Base-by-base conservation (phyloP, 768 basidiomycete genomes). In the Sarcodon aspratus region DNA sequence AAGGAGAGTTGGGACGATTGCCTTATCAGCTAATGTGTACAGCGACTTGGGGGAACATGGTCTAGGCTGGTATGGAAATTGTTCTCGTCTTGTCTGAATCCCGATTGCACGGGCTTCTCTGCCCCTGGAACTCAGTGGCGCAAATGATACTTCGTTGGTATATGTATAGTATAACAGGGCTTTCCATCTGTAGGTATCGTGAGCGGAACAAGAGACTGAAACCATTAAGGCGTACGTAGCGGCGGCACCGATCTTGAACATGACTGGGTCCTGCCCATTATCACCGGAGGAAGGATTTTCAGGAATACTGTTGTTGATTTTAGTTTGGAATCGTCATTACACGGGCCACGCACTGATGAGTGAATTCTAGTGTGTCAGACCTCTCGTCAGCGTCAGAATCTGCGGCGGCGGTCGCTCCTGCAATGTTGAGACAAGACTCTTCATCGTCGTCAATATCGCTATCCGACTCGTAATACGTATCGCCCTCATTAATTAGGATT, bases 1-100 rank as follows among this genome's bases (percentile, higher is more conserved):
- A 15, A 13, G 27, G 40, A 5, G 5, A 9, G 40, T 17, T 9
- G 13, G 27, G 7, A 42, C 9, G 27, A 15, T 42, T 5, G 27
- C 60, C 48, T 45, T 52, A 42, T 59, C 47, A 1, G 60, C 56
- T 12, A 61, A 48, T 12, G 53, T 53, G 37, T 61, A 61, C 52
- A 61, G 56, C 7, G 58, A 59, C 38, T 59, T 61, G 3, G 59
- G 56, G 1, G 61, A 62, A 40, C 56, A 57, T 3, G 49, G 38
- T 15, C 17, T 15, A 42, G 40, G 40, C 27, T 3, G 9, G 13
- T 42, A 9, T 2, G 51, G 55, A 6, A 49, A 45, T 18, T 38
- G 7, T 27, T 18, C 33, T 15, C 35, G 31, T 27, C 27, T 15
- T 27, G 7, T 13, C 9, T 21, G 42, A 11, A 33, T 48, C 34